Percentiles rank a stretch among this genome's conserved stretches.
Conservation (phyloP, 495 filamentous ascomycete species). For the Pyrenopolyporus hunteri region DNA sequence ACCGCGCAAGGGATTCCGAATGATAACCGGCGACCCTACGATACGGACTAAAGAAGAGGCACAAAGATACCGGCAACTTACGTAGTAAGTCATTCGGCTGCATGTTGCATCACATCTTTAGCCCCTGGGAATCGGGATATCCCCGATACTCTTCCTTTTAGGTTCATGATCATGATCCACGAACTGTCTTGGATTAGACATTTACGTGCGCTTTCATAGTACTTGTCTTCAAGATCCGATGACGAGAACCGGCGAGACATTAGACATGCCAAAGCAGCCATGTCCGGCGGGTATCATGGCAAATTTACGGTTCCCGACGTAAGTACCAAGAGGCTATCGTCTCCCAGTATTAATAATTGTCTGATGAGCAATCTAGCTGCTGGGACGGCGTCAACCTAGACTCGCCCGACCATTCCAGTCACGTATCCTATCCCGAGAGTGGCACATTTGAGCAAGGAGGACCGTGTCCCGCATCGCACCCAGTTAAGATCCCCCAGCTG, state of each 20-base stretch:
- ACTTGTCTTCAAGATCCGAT: conserved; percentile 43
- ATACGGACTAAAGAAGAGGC: conserved; percentile 39
- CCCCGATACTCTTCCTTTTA: not conserved
- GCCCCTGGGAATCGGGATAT: no score
- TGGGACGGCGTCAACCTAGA: conserved; percentile 41
- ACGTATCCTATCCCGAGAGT: conserved; percentile 37
- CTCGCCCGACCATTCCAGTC: conserved; percentile 32
- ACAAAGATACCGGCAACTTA: conserved; percentile 41
- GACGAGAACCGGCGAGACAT: conserved; percentile 38
- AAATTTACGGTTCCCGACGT: conserved; percentile 46
- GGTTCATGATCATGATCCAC: no score
- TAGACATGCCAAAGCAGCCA: conserved; percentile 38
- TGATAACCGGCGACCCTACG: conserved; percentile 40
- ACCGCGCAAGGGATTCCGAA: conserved; percentile 41
- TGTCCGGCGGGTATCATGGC: conserved; percentile 48
- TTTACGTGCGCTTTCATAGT: not conserved
- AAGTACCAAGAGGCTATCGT: not conserved
- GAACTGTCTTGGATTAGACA: not conserved
- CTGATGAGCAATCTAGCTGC: conserved; percentile 14
- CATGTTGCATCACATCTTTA: no score
- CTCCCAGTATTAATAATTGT: not conserved
- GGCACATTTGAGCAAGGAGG: conserved; percentile 43
- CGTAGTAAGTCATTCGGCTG: conserved; percentile 35
- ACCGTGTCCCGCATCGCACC: conserved; percentile 43
- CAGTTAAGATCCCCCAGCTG: conserved; percentile 45